Evolutionary conservation across 495 filamentous ascomycete genomes (phyloP).

Genomic region (Podospora didyma): DNA sequence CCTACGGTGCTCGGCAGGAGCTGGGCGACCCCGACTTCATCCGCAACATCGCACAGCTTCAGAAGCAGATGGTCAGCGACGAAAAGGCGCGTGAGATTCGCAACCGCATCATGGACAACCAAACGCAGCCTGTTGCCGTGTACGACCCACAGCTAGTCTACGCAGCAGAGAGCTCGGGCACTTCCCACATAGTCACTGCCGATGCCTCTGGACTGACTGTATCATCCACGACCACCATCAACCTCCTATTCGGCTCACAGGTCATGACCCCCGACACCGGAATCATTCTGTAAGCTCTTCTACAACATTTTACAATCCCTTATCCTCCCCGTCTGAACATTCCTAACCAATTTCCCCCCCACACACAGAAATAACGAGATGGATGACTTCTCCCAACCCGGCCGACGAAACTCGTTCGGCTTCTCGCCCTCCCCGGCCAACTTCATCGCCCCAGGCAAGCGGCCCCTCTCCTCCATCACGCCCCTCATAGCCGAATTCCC

Average conservation of each 20-base stretch:
- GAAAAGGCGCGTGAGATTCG: slow-evolving; percentile 56
- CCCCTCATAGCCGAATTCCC: slow-evolving; percentile 67
- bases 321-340: not conserved
- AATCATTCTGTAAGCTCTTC: slow-evolving; percentile 51
- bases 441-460: slow-evolving; percentile 75
- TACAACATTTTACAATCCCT: not conserved
- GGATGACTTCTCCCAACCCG: slow-evolving; percentile 87
- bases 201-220: slow-evolving; percentile 68
- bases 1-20: slow-evolving; percentile 64
- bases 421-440: slow-evolving; percentile 76
- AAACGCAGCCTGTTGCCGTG: slow-evolving; percentile 61
- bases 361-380: slow-evolving; percentile 71
- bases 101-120: slow-evolving; percentile 62
- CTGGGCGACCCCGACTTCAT: slow-evolving; percentile 80
- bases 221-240: slow-evolving; percentile 76
- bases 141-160: slow-evolving; percentile 58
- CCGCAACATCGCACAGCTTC: slow-evolving; percentile 44
- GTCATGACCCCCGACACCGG: slow-evolving; percentile 76
- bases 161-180: slow-evolving; percentile 54
- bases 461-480: slow-evolving; percentile 75
- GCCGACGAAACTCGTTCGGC: slow-evolving; percentile 71
- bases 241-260: slow-evolving; percentile 75
- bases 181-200: slow-evolving; percentile 68
- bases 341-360: not conserved
- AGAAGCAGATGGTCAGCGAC: slow-evolving; percentile 56